Conservation (phyloP, 2,329 filamentous ascomycete species). For the Fusarium sp. region DNA sequence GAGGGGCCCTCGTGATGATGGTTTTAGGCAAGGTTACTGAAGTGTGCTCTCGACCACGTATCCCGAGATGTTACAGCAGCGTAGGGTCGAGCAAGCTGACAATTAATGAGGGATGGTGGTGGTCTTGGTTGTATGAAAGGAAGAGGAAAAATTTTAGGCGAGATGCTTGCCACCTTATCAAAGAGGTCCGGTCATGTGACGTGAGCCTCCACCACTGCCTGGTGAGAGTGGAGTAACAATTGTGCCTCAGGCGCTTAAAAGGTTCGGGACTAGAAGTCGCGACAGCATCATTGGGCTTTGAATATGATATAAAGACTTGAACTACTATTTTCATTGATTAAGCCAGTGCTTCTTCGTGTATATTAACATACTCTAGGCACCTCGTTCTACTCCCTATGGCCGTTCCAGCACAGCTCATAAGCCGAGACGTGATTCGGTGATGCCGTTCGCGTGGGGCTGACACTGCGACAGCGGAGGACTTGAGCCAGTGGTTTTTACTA, state of each 20-base stretch:
- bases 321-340: neutral
- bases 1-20: constrained; percentile 75
- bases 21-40: constrained; percentile 71
- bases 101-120: constrained; percentile 55
- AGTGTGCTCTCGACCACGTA: constrained; percentile 68
- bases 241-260: constrained; percentile 15
- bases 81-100: constrained; percentile 50
- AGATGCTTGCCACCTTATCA: constrained; percentile 30
- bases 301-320: neutral
- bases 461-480: constrained; percentile 5
- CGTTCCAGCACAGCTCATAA: neutral
- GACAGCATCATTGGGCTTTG: neutral
- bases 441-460: constrained; percentile 16
- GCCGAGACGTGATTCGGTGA: constrained; percentile 23
- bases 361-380: neutral
- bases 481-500: neutral
- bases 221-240: neutral
- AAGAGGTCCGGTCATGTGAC: constrained; percentile 41
- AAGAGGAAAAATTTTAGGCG: constrained; percentile 42
- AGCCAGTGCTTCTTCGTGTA: neutral
- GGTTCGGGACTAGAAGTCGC: neutral
- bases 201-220: neutral
- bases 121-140: constrained; percentile 55
- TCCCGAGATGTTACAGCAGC: constrained; percentile 62
- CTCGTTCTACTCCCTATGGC: too few species aligned